These are phyloP conservation scores for Rhododendron molle DNA, from an alignment of 148 eudicot species.

Conservation along the genomic window DNA sequence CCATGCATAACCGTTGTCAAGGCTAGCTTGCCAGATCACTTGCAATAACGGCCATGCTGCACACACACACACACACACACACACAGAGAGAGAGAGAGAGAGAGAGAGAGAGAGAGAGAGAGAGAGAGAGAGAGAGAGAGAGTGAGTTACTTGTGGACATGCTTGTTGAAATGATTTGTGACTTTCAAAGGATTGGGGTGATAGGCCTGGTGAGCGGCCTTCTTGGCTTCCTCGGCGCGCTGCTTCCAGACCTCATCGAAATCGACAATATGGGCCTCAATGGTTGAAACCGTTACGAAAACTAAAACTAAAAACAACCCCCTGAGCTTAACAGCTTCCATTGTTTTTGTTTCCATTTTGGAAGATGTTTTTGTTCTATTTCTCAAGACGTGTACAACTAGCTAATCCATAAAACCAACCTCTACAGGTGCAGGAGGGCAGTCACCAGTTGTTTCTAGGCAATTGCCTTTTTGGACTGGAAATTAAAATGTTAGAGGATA, in stretches of 20 bases:
- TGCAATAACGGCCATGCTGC: background rate
- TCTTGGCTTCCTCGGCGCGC: constrained; percentile 29
- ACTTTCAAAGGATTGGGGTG: constrained; percentile 34
- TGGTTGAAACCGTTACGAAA: constrained; percentile 16
- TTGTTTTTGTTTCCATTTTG: background rate
- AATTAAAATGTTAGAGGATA: background rate
- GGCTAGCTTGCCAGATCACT: background rate
- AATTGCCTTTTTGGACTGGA: background rate
- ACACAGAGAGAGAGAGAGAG: background rate
- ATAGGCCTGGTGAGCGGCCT: constrained; percentile 28
- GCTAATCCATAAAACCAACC: background rate
- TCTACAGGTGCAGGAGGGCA: background rate
- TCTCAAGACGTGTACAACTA: background rate
- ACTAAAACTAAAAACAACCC: constrained; percentile 24
- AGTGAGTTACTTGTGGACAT: constrained; percentile 26
- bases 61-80: no score
- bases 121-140: background rate
- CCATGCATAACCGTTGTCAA: background rate
- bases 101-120: background rate
- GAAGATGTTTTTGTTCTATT: background rate
- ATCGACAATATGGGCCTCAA: constrained; percentile 23
- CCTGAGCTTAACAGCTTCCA: constrained; percentile 18
- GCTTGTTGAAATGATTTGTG: constrained; percentile 20
- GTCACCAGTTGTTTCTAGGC: constrained; percentile 3
- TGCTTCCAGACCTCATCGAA: constrained; percentile 44